Evolutionary conservation across 176 grass and related monocot species (phyloP), one percentile per base, ranked within the genome.

Genomic region (Cenchrus americanus): DNA sequence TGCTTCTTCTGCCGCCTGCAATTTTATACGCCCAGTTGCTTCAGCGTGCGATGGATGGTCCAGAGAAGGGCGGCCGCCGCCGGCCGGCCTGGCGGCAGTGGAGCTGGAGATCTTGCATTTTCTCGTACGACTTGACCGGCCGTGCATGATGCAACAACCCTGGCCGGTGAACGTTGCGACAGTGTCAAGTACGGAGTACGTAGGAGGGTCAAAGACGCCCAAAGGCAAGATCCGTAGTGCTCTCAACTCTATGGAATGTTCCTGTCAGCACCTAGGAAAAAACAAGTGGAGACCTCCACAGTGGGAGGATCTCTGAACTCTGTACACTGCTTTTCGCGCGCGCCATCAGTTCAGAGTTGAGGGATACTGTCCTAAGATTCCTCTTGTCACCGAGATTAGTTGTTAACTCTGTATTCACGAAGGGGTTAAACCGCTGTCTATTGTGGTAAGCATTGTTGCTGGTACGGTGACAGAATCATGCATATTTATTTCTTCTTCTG

Each of bases 61-160:
- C 9, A 44, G 23, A 32, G 63, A 85, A 52, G 49, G 68, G 23
- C 62, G 37, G 19, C 47, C 9, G 2, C 9, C 50, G 68, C 17
- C 62, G 34, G 27, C 47, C 9, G 2, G 18, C 50, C 50, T 37
- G 34, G 34, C 34, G n/a, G 51, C 27, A 30, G 27, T 30, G 27
- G 27, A 30, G 27, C 27, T 57, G 73, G 73, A 76, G 73, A 10
- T 22, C 47, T 11, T 14, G 44, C 49, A 32, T 80, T 68, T 41
- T 75, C 10, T 61, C 37, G 82, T 84, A 76, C 82, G 49, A 15
- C 34, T 57, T 67, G 72, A 55, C 72, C 27, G 27, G 27, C 27
- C 61, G 11, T 32, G 7, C 2, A 18, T 59, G 23, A 3, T 54
- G 61, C 49, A 42, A 75, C 46, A 42, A 75, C 46, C 50, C 49